phyloP scores from a whole-genome alignment of 352 stramenopile genomes.

The Pythium aquatile region DNA sequence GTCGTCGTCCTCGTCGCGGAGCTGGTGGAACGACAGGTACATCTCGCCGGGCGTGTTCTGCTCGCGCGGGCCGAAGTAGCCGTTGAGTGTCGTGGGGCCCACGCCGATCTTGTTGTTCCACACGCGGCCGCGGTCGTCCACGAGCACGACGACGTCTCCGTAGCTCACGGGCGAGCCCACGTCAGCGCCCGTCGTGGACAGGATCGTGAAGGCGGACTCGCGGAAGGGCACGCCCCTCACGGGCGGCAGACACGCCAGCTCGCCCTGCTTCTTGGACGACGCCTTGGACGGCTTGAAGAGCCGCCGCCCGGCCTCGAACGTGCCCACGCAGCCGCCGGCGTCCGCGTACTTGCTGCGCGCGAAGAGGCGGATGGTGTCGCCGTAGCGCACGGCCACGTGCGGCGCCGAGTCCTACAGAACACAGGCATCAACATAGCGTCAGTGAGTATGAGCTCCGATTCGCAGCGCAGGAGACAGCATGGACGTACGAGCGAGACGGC shows the following conservation, averaged over 20 bases:
- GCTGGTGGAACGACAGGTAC: slow-evolving; percentile 77
- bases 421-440: too few relatives aligned
- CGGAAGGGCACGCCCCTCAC: slow-evolving; percentile 46
- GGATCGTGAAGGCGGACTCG: slow-evolving; percentile 59
- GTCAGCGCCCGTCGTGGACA: slow-evolving; percentile 57
- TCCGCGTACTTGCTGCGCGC: slow-evolving; percentile 56
- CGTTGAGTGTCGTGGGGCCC: slow-evolving; percentile 71
- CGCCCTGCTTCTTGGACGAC: slow-evolving; percentile 51
- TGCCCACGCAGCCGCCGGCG: slow-evolving; percentile 63
- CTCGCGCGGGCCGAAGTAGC: slow-evolving; percentile 74
- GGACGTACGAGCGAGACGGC: slow-evolving; percentile 18
- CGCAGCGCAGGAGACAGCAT: too few relatives aligned
- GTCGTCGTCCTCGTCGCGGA: slow-evolving; percentile 36
- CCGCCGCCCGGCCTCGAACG: slow-evolving; percentile 59
- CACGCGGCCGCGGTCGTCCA: slow-evolving; percentile 55
- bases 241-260: slow-evolving; percentile 63
- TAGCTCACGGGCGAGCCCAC: slow-evolving; percentile 73
- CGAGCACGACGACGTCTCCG: slow-evolving; percentile 78
- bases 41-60: slow-evolving; percentile 73
- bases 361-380: slow-evolving; percentile 66
- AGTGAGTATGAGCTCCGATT: too few relatives aligned
- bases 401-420: slow-evolving; percentile 35
- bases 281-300: slow-evolving; percentile 57
- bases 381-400: slow-evolving; percentile 67
- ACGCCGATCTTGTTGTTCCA: slow-evolving; percentile 89